Conservation (phyloP, 2,329 filamentous ascomycete genomes). For the Cordyceps farinosa region DNA sequence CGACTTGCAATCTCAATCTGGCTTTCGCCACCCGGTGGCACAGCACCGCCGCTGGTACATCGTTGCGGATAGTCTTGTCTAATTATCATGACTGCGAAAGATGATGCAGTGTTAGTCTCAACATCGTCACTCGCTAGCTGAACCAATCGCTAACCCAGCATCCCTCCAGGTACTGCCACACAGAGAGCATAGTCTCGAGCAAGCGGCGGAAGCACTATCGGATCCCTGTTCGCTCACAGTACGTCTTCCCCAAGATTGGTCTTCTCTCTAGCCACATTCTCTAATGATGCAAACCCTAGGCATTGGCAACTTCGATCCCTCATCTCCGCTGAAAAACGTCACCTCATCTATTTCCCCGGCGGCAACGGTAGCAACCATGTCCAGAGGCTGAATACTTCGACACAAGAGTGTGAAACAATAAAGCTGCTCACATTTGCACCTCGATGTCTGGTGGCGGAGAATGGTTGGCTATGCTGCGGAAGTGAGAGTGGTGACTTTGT, state of each 20-base stretch:
- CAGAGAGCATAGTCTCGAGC: constrained; percentile 60
- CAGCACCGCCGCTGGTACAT: constrained; percentile 6
- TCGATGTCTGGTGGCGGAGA: constrained; percentile 81
- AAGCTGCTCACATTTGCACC: constrained; percentile 68
- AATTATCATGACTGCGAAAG: constrained; percentile 16
- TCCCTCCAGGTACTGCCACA: constrained; percentile 56
- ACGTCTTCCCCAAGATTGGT: constrained; percentile 29
- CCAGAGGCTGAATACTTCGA: constrained; percentile 65
- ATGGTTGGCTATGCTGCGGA: constrained; percentile 87
- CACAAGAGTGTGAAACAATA: constrained; percentile 68
- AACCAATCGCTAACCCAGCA: constrained; percentile 7
- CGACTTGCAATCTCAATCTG: background rate
- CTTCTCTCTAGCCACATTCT: background rate
- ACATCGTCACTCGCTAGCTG: background rate
- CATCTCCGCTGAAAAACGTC: constrained; percentile 73
- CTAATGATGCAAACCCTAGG: constrained; percentile 43
- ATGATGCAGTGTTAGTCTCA: constrained; percentile 16
- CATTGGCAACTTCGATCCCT: constrained; percentile 90
- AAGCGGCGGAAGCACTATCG: constrained; percentile 64
- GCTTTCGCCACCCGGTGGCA: constrained; percentile 17
- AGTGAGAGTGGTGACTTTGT: constrained; percentile 86
- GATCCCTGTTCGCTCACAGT: constrained; percentile 63
- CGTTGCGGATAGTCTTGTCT: background rate
- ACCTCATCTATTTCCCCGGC: constrained; percentile 81
- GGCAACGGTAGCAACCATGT: constrained; percentile 63